Evolutionary conservation across 768 basidiomycete species (phyloP).

Genomic region (Termitomyces bulborhizus): DNA sequence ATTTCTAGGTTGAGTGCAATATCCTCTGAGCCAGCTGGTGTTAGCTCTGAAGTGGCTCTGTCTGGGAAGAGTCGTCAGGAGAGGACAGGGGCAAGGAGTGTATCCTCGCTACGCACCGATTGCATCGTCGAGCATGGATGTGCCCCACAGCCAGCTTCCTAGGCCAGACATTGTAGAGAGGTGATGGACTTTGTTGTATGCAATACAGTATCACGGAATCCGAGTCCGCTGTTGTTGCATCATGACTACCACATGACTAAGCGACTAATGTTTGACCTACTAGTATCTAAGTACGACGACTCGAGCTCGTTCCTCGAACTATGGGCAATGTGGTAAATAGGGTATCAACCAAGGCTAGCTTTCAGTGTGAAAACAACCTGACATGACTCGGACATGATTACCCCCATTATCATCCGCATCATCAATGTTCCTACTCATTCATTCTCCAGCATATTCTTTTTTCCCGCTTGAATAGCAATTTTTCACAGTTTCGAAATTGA

Average conservation of each 20-base stretch:
- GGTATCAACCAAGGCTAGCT: background rate
- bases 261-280: background rate
- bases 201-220: background rate
- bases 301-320: background rate
- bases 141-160: conserved; percentile 73
- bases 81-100: background rate
- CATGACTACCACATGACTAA: conserved; percentile 8
- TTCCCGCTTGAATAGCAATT: background rate
- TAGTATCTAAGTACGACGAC: background rate
- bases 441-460: background rate
- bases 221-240: background rate
- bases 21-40: conserved; percentile 80
- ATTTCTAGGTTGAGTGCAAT: conserved; percentile 93
- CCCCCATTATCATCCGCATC: background rate
- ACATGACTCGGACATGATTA: background rate
- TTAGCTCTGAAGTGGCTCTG: conserved; percentile 88
- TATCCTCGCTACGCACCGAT: conserved; percentile 48
- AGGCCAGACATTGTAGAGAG: conserved; percentile 44
- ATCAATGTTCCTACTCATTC: background rate
- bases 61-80: conserved; percentile 39
- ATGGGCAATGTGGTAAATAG: background rate
- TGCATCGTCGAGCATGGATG: conserved; percentile 77
- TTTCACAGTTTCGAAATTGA: background rate
- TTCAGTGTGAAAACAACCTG: background rate
- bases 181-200: background rate